Conservation (phyloP, 2,329 filamentous ascomycete species). For the Bipolaris bicolor region DNA sequence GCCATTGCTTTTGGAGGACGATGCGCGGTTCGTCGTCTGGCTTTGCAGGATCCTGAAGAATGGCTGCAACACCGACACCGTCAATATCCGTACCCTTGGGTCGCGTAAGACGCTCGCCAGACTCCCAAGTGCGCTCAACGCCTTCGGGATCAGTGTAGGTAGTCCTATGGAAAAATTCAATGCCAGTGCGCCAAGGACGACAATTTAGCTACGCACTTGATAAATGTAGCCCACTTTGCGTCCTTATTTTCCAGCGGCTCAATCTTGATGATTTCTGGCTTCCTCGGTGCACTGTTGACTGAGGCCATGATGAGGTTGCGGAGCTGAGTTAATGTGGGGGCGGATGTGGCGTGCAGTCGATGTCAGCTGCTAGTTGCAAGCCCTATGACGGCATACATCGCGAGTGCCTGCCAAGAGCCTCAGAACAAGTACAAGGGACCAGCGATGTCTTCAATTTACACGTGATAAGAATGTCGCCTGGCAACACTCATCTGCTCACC, state of each 20-base stretch:
- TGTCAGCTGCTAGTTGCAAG: background rate
- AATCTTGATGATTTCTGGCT: constrained; percentile 44
- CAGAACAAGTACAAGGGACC: background rate
- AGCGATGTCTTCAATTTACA: background rate
- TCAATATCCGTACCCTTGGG: constrained; percentile 68
- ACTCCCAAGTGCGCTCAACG: constrained; percentile 70
- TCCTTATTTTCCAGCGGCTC: constrained; percentile 48
- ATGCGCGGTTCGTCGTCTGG: constrained; percentile 42
- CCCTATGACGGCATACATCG: constrained; percentile 19
- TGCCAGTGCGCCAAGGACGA: background rate
- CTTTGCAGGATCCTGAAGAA: constrained; percentile 56
- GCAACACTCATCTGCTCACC: background rate
- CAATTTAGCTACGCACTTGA: constrained; percentile 36
- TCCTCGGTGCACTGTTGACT: constrained; percentile 14
- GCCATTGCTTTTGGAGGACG: constrained; percentile 60
- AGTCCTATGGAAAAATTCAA: constrained; percentile 33
- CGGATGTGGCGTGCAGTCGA: constrained; percentile 2
- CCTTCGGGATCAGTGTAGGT: constrained; percentile 69
- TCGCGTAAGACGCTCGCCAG: constrained; percentile 72
- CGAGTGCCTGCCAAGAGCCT: constrained; percentile 16
- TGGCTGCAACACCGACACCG: constrained; percentile 74
- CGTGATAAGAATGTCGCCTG: no score
- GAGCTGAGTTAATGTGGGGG: background rate
- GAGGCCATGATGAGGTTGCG: constrained; percentile 22
- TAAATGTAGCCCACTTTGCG: constrained; percentile 50